A percentile compares a stretch with the other conserved stretches of the same genome.
These are phyloP conservation scores for Ogataea chonburiensis DNA, from an alignment of 805 yeast genomes.

Conservation along the genomic window DNA sequence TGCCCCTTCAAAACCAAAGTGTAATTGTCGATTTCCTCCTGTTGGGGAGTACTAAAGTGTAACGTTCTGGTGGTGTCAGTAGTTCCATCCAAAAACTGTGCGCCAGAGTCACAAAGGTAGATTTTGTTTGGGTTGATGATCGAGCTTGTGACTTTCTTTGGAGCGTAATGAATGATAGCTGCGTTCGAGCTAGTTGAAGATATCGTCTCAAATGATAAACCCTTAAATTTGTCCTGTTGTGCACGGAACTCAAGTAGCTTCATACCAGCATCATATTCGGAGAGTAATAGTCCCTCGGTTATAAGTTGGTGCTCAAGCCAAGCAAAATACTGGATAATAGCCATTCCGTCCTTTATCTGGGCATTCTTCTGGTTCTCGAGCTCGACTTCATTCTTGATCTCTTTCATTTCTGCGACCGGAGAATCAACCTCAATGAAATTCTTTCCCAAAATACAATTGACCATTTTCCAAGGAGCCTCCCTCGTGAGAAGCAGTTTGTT, in stretches of 20 bases:
- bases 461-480: slow-evolving; percentile 67
- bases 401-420: slow-evolving; percentile 56
- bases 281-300: slow-evolving; percentile 44
- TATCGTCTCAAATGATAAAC: slow-evolving; percentile 71
- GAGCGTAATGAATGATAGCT: slow-evolving; percentile 74
- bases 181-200: slow-evolving; percentile 76
- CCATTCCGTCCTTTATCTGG: slow-evolving; percentile 59
- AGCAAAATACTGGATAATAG: slow-evolving; percentile 50
- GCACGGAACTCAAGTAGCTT: slow-evolving; percentile 56
- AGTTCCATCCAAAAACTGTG: slow-evolving; percentile 62
- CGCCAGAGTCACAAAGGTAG: slow-evolving; percentile 58
- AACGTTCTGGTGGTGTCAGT: slow-evolving; percentile 64
- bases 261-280: slow-evolving; percentile 65
- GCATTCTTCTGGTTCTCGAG: slow-evolving; percentile 50
- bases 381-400: slow-evolving; percentile 50
- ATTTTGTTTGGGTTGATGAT: slow-evolving; percentile 52
- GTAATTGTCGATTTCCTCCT: slow-evolving; percentile 48
- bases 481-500: slow-evolving; percentile 50
- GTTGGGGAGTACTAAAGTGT: slow-evolving; percentile 49
- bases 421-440: slow-evolving; percentile 46
- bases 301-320: slow-evolving; percentile 55
- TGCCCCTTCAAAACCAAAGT: slow-evolving; percentile 61
- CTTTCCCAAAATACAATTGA: slow-evolving; percentile 44
- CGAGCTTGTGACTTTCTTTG: slow-evolving; percentile 42
- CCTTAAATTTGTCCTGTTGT: slow-evolving; percentile 51